Conservation (phyloP, 2,329 filamentous ascomycete genomes). For the Emmonsia crescens region DNA sequence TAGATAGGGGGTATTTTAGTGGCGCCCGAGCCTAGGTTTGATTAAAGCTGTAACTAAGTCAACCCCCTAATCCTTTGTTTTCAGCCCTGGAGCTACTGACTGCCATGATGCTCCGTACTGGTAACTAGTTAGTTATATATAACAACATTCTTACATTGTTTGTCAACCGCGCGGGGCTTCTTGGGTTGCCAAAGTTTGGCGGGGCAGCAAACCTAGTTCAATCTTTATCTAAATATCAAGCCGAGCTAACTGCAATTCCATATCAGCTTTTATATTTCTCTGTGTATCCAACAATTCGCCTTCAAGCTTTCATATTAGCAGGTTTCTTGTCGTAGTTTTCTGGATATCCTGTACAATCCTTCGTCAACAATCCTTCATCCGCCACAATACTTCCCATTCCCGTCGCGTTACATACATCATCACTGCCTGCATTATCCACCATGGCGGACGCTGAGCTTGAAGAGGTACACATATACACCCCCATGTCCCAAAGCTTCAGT, state of each 20-base stretch:
- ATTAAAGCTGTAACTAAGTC: too few relatives aligned
- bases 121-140: too few relatives aligned
- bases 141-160: too few relatives aligned
- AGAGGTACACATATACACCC: slow-evolving; percentile 35
- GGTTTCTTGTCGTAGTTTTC: neutral
- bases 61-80: too few relatives aligned
- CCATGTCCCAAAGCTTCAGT: neutral
- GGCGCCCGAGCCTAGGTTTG: neutral
- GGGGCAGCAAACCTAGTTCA: neutral
- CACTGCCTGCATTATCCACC: slow-evolving; percentile 14
- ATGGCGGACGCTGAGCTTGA: slow-evolving; percentile 60
- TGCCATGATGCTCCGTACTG: too few relatives aligned
- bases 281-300: neutral
- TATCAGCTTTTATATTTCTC: neutral
- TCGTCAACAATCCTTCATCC: neutral
- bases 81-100: too few relatives aligned
- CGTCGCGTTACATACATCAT: neutral
- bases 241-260: neutral
- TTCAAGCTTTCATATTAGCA: neutral
- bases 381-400: neutral
- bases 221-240: neutral
- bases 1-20: neutral
- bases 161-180: too few relatives aligned
- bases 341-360: neutral
- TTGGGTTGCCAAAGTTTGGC: neutral